Conservation (phyloP, 257 asterid species). For the Penstemon davidsonii region DNA sequence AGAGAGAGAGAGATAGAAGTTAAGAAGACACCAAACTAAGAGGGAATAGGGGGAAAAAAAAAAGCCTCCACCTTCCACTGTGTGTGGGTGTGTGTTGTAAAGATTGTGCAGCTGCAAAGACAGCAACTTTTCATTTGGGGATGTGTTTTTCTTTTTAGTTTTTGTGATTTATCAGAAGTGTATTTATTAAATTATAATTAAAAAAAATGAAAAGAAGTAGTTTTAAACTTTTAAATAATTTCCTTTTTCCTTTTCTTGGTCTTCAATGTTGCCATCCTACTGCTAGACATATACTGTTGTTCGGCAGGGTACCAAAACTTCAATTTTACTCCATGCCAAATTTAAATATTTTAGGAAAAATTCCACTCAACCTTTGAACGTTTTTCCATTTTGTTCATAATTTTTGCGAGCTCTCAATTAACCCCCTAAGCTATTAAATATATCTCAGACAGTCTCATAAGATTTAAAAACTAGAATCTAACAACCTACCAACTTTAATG, state of each 20-base stretch:
- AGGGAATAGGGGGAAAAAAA: conserved; percentile 49
- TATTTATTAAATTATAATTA: not conserved
- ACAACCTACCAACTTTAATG: too few species aligned
- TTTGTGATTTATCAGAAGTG: not conserved
- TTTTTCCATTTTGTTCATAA: too few species aligned
- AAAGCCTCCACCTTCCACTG: conserved; percentile 25
- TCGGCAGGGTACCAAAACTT: conserved; percentile 21
- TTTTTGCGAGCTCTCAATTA: too few species aligned
- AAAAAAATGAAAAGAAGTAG: not conserved
- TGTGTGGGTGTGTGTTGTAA: conserved; percentile 35
- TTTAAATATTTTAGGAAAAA: not conserved
- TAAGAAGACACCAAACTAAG: conserved; percentile 40
- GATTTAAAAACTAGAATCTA: too few species aligned
- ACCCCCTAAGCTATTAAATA: too few species aligned
- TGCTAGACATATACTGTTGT: not conserved
- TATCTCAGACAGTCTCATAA: too few species aligned
- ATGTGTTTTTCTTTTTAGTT: not conserved
- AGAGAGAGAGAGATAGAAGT: conserved; percentile 26
- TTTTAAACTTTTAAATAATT: not conserved
- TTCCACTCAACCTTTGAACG: too few species aligned
- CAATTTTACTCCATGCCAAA: conserved; percentile 21
- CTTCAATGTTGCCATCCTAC: conserved; percentile 21
- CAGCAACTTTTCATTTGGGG: conserved; percentile 37
- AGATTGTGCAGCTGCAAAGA: conserved; percentile 44
- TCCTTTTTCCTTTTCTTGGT: conserved; percentile 16